These are phyloP conservation scores for Phytopythium helicoides DNA, from an alignment of 352 stramenopile genomes.

Conservation along the genomic window DNA sequence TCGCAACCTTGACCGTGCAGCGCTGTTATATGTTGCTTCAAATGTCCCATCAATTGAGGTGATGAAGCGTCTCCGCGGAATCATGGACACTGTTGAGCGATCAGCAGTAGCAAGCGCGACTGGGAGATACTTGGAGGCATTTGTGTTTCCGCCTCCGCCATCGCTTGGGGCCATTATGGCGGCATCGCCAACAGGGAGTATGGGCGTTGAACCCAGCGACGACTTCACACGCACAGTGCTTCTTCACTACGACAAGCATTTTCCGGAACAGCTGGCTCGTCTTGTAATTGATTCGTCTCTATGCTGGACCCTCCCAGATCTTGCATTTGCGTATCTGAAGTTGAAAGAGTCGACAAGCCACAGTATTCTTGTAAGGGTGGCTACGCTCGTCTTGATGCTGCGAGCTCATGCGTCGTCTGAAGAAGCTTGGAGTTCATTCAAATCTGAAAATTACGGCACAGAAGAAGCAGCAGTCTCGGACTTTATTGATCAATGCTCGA, in stretches of 20 bases:
- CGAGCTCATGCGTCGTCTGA: constrained; percentile 27
- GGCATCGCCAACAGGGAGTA: constrained; percentile 3
- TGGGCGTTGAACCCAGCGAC: background rate
- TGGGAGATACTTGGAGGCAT: constrained; percentile 71
- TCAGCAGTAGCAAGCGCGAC: constrained; percentile 55
- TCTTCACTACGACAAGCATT: constrained; percentile 70
- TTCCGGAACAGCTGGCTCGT: constrained; percentile 66
- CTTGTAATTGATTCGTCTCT: constrained; percentile 74
- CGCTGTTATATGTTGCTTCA: constrained; percentile 71
- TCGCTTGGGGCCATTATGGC: constrained; percentile 10
- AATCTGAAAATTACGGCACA: background rate
- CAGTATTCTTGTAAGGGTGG: constrained; percentile 58
- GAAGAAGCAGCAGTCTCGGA: constrained; percentile 1
- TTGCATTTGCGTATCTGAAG: constrained; percentile 64
- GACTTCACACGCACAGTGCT: constrained; percentile 70
- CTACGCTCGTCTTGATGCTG: constrained; percentile 60
- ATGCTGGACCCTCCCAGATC: constrained; percentile 64
- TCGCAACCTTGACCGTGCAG: constrained; percentile 59
- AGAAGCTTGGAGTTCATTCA: constrained; percentile 29
- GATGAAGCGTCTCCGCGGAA: constrained; percentile 45
- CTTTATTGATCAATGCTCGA: constrained; percentile 27
- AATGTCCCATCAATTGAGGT: constrained; percentile 58
- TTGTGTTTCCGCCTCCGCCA: constrained; percentile 57
- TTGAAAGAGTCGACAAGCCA: constrained; percentile 43
- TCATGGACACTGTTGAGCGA: constrained; percentile 39